Base-by-base conservation (phyloP, 768 basidiomycete species). In the Termitomyces sp. region DNA sequence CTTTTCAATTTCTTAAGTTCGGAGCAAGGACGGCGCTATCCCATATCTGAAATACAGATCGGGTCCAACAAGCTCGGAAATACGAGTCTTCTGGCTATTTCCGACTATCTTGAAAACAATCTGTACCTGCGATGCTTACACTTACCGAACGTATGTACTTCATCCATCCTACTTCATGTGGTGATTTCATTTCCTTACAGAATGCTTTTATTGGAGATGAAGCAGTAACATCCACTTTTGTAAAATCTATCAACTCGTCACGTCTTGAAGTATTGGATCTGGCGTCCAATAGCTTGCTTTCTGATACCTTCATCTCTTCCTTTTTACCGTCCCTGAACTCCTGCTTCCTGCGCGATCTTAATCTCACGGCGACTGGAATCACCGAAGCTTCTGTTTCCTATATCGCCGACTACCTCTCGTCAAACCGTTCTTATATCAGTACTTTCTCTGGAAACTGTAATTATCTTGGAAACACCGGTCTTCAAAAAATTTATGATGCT, bases 381-480 rank as follows among this genome's bases (percentile, higher is more conserved):
- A 82, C 83, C 3, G 68, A 69, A 38, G 64, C 59, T 33, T 73
- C 77, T 13, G 73, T 77, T 0, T 75, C 80, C 0, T 62, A 67
- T 56, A 75, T 89, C 52, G 61, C 74, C 14, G 71, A 74, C 18
- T 89, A 80, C 63, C 70, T 88, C 14, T 73, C 73, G 16, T 85
- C 85, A 16, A 68, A 74, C 10, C 77, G 76, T 20, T 85, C 84
- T 61, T 72, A 69, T 26, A 71, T 88, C 9, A 71, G 77, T 48
- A 74, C 72, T 3, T 71, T 88, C 44, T 79, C 77, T 55, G 78
- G 82, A 59, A 87, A 81, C 60, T 82, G 80, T 40, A 89, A 89
- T 59, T 68, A 70, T 32, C 68, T 89, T 8, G 82, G 81, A 4
- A 67, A 75, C 48, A 72, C 64, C 2, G 80, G 76, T 10, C 77